Conservation (phyloP, 225 moss, liverwort and hornwort genomes). For the Antitrichia curtipendula region DNA sequence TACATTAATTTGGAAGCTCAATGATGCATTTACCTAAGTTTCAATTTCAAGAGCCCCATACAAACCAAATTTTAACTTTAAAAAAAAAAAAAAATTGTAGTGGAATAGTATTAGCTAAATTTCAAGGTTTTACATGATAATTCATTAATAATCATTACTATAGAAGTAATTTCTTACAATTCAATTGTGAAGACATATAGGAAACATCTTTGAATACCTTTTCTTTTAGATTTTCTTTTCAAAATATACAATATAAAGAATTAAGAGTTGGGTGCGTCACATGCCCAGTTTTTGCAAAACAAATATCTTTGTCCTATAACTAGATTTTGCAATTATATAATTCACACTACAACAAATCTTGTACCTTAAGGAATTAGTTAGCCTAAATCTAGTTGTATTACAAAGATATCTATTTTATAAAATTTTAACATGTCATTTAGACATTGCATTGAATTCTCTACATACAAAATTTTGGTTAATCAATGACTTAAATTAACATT, state of each 20-base stretch:
- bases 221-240: accelerated
- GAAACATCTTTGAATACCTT: not conserved
- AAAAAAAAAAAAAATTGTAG: too few species aligned
- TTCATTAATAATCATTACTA: not conserved
- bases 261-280: not conserved
- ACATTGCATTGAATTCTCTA: not conserved
- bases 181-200: not conserved
- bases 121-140: not conserved
- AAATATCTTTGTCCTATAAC: not conserved
- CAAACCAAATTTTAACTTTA: not conserved
- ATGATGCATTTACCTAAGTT: not conserved
- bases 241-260: not conserved
- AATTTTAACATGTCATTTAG: accelerated
- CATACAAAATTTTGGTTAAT: not conserved
- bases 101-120: too few species aligned
- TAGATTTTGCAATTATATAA: not conserved
- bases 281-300: not conserved
- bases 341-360: not conserved
- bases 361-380: too few species aligned
- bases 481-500: not conserved
- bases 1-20: not conserved
- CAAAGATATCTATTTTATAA: not conserved
- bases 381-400: too few species aligned
- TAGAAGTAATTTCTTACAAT: not conserved
- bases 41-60: not conserved